A percentile compares a stretch with the other conserved stretches of the same genome.
phyloP scores from a whole-genome alignment of 352 stramenopile species.

The Globisporangium viniferum region DNA sequence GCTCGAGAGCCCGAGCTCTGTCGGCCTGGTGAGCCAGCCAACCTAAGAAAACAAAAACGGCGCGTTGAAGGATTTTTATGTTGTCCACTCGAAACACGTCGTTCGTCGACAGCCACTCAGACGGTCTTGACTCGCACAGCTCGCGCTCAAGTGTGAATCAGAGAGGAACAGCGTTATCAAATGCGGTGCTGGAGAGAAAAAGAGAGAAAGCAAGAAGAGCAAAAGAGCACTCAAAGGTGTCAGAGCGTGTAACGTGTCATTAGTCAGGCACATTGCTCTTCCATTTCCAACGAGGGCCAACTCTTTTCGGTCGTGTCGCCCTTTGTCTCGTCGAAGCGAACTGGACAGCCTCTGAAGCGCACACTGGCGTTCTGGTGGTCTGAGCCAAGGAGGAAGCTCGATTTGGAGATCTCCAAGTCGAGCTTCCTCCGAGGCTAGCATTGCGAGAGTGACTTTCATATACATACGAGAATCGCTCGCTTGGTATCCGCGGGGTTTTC shows the following conservation, averaged over 20 bases:
- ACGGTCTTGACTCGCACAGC: neutral
- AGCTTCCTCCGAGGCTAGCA: too few relatives aligned
- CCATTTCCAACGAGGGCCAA: neutral
- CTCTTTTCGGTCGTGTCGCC: neutral
- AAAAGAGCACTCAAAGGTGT: neutral
- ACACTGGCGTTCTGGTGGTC: neutral
- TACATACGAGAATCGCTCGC: neutral
- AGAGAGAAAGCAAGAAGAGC: too few relatives aligned
- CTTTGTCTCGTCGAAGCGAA: neutral
- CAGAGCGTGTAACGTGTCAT: neutral
- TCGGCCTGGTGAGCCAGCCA: too few relatives aligned
- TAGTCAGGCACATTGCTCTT: neutral
- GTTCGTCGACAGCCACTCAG: neutral
- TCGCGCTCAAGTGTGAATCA: neutral
- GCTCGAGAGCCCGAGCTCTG: too few relatives aligned
- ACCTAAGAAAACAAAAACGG: neutral
- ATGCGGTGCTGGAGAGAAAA: neutral
- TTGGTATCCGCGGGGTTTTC: too few relatives aligned
- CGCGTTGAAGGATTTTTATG: neutral
- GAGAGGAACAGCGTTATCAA: too few relatives aligned
- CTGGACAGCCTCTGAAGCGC: neutral
- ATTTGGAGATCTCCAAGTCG: neutral
- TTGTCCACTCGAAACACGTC: neutral
- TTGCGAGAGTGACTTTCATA: neutral
- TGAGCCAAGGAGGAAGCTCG: neutral